These are phyloP conservation scores for Sporothrix euskadiensis DNA, from an alignment of 2,329 filamentous ascomycete genomes.

Conservation along the genomic window DNA sequence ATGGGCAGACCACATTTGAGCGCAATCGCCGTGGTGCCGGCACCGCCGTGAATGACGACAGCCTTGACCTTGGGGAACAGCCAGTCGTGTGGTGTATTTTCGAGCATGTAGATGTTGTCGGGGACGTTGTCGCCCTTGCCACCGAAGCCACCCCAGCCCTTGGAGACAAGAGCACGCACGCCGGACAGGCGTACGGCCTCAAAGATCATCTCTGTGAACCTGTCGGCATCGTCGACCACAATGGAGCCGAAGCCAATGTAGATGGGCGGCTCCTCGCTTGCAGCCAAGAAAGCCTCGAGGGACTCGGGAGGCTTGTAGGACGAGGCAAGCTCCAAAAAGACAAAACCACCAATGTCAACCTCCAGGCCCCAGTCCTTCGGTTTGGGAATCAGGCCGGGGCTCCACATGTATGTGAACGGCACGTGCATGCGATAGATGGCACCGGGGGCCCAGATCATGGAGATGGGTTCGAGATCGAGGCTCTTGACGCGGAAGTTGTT, in stretches of 20 bases:
- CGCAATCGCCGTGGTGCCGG: slow-evolving; percentile 73
- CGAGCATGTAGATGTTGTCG: slow-evolving; percentile 69
- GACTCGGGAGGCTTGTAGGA: slow-evolving; percentile 59
- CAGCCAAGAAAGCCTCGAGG: slow-evolving; percentile 57
- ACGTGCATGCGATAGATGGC: slow-evolving; percentile 72
- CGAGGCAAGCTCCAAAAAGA: slow-evolving; percentile 70
- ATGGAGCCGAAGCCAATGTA: slow-evolving; percentile 79
- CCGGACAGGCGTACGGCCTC: slow-evolving; percentile 65
- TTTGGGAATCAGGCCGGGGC: slow-evolving; percentile 65
- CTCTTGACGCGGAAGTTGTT: slow-evolving; percentile 72
- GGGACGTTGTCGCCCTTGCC: slow-evolving; percentile 52
- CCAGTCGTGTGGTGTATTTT: slow-evolving; percentile 76
- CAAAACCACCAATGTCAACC: slow-evolving; percentile 75
- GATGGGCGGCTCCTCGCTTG: slow-evolving; percentile 60
- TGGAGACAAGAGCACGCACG: slow-evolving; percentile 70
- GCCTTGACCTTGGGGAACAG: slow-evolving; percentile 67
- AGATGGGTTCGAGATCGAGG: slow-evolving; percentile 70
- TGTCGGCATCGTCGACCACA: slow-evolving; percentile 69
- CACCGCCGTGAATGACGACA: slow-evolving; percentile 75
- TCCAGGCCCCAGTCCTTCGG: slow-evolving; percentile 67
- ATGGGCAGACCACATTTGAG: slow-evolving; percentile 70
- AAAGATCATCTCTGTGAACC: slow-evolving; percentile 70
- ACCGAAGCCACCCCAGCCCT: slow-evolving; percentile 74
- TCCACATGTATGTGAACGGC: slow-evolving; percentile 74
- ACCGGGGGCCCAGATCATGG: slow-evolving; percentile 74